Conservation (phyloP, 768 basidiomycete genomes). For the Porphyrellus cyaneotinctus region DNA sequence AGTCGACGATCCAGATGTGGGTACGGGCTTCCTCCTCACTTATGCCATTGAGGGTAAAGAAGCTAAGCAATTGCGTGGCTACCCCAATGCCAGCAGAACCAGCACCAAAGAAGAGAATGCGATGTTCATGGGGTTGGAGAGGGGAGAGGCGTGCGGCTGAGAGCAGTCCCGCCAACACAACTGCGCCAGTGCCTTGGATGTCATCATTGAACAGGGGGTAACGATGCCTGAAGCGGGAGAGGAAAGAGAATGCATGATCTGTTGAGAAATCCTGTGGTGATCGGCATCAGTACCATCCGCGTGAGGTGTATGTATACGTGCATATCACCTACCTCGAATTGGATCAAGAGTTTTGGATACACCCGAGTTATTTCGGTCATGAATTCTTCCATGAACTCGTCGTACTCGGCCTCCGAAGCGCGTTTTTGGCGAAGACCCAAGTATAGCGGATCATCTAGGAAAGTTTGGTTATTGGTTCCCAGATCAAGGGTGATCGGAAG, state of each 20-base stretch:
- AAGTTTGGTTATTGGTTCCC: slow-evolving; percentile 80
- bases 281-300: neutral
- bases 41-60: slow-evolving; percentile 80
- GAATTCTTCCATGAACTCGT: slow-evolving; percentile 89
- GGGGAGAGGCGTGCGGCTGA: slow-evolving; percentile 80
- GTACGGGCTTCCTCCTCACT: slow-evolving; percentile 70
- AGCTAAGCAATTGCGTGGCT: slow-evolving; percentile 81
- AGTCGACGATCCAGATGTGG: slow-evolving; percentile 81
- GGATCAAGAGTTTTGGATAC: slow-evolving; percentile 81
- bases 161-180: slow-evolving; percentile 85
- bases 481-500: slow-evolving; percentile 85
- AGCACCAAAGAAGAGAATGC: slow-evolving; percentile 90
- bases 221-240: slow-evolving; percentile 67
- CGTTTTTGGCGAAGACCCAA: slow-evolving; percentile 77
- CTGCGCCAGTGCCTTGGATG: slow-evolving; percentile 88
- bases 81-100: slow-evolving; percentile 93
- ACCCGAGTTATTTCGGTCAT: slow-evolving; percentile 72
- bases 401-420: slow-evolving; percentile 58
- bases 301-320: neutral
- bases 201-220: slow-evolving; percentile 89
- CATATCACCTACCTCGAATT: slow-evolving; percentile 60
- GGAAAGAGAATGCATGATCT: slow-evolving; percentile 85
- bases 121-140: slow-evolving; percentile 62
- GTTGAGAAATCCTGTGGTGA: slow-evolving; percentile 77
- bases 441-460: slow-evolving; percentile 85